Evolutionary conservation across 148 eudicot species (phyloP).

Genomic region (Rhododendron ferrugineum): DNA sequence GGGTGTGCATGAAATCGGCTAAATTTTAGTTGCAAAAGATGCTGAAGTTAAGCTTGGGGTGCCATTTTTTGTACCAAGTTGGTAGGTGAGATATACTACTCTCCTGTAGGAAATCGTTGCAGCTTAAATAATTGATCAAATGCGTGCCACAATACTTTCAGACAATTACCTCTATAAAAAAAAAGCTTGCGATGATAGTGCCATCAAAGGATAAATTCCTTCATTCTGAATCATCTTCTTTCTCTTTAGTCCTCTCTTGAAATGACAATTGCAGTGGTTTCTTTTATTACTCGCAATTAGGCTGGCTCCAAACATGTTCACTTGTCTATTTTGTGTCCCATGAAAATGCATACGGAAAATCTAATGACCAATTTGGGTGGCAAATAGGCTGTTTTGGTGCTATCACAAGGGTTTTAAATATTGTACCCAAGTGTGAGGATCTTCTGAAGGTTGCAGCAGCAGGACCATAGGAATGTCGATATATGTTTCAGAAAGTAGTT

Average conservation of each 20-base stretch:
- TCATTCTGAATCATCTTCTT: background rate
- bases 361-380: conserved; percentile 47
- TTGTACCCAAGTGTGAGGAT: conserved; percentile 81
- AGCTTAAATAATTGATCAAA: background rate
- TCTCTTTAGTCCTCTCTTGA: background rate
- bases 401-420: conserved; percentile 80
- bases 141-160: background rate
- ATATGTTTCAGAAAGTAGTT: background rate
- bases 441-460: conserved; percentile 91
- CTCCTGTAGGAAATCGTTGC: background rate
- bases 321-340: background rate
- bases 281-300: background rate
- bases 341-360: conserved; percentile 9
- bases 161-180: background rate
- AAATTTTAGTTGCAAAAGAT: conserved; percentile 60
- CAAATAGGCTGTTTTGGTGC: conserved; percentile 99
- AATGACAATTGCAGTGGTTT: background rate
- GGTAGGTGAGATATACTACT: conserved; percentile 72
- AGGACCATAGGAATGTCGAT: conserved; percentile 42
- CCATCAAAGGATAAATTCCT: background rate
- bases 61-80: conserved; percentile 90
- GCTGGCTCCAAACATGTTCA: background rate
- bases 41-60: conserved; percentile 79
- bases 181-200: background rate
- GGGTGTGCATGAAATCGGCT: conserved; percentile 86